Base-by-base conservation (phyloP, 257 asterid species). In the Lantana camara region DNA sequence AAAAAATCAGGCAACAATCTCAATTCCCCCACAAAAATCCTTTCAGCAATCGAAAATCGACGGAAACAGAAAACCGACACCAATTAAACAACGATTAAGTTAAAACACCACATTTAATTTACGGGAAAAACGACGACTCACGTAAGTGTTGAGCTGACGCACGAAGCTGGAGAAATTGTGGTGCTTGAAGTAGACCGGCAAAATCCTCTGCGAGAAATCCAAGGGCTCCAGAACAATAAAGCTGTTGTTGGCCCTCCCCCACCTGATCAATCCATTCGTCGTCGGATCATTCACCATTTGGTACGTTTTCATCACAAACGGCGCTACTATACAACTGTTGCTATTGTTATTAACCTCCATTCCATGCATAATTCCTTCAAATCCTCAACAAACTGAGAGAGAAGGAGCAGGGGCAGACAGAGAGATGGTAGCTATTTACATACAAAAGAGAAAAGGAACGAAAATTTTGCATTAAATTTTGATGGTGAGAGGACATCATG, bases 121-220 rank as follows among this genome's bases (percentile, higher is more conserved):
- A 7, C 47, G 58, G 8, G 40, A 35, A 2, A 2, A 10, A 35
- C 7, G 1, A 27, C 4, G 8, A 82, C 97, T 82, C 50, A 91
- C 98, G 63, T 91, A 88, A 44, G 98, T 88, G 57, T 91, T 91
- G 74, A 91, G 94, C 79, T 91, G 98, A 23, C 98, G 96, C 54
- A 91, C 87, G 45, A 91, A 91, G 80, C 98, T 91, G 37, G 96
- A 91, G 88, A 91, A 91, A 77, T 91, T 91, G 60, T 83, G 87
- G 75, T 91, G 98, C 80, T 91, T 91, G 70, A 91, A 91, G 57
- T 77, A 91, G 0, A 73, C 79, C 23, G 96, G 96, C 69, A 91
- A 64, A 66, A 91, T 82, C 72, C 74, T 59, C 68, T 81, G 82
- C 34, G 95, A 84, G 57, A 91, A 91, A 58, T 78, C 91, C 59